These are phyloP conservation scores for Austropuccinia psidii DNA, from an alignment of 1,284 basidiomycete species.

Conservation along the genomic window DNA sequence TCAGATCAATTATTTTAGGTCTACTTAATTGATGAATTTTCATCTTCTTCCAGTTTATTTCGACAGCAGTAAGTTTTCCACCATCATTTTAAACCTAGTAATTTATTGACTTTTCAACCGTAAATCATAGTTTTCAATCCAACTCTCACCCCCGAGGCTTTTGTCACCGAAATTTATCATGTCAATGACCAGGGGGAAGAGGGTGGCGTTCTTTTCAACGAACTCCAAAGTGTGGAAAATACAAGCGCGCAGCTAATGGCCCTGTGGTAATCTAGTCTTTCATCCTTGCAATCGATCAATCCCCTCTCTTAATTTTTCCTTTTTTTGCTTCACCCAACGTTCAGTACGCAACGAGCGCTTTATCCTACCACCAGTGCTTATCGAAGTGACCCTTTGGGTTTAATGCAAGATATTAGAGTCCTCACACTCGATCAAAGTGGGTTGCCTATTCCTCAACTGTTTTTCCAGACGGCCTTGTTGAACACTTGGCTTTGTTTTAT, in stretches of 20 bases:
- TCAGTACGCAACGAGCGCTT: constrained; percentile 66
- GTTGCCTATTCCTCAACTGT: too few species aligned
- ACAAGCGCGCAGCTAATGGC: constrained; percentile 83
- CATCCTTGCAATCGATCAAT: neutral
- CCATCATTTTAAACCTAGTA: neutral
- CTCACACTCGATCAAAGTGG: constrained; percentile 82
- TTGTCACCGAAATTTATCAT: constrained; percentile 80
- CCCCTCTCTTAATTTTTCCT: neutral
- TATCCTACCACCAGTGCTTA: constrained; percentile 80
- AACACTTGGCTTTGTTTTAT: neutral
- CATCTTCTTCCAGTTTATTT: constrained; percentile 59
- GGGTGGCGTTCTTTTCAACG: constrained; percentile 91
- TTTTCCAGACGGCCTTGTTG: neutral
- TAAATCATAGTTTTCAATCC: constrained; percentile 68
- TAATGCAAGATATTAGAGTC: constrained; percentile 82
- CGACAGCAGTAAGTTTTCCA: constrained; percentile 57
- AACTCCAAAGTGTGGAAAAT: constrained; percentile 97
- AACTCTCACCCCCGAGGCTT: constrained; percentile 73
- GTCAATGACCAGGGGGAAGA: constrained; percentile 82
- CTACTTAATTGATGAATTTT: too few species aligned
- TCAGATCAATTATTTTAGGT: too few species aligned
- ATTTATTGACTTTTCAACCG: neutral
- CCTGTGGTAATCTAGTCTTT: constrained; percentile 55
- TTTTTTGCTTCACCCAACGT: too few species aligned
- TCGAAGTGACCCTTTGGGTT: constrained; percentile 89